phyloP scores from a whole-genome alignment of 306 rosid genomes.

The Alnus glutinosa region DNA sequence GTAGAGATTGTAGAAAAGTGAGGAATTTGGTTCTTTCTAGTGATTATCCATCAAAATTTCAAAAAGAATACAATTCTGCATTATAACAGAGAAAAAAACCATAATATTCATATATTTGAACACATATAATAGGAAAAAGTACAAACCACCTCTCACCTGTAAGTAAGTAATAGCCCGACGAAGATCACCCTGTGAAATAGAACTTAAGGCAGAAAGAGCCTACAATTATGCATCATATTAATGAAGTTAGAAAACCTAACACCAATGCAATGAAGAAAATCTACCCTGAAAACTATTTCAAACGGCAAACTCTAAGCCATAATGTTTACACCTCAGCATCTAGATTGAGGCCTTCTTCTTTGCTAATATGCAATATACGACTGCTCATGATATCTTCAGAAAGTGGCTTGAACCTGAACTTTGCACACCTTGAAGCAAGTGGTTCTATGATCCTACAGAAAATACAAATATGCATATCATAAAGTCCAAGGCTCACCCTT shows the following conservation, averaged over 20 bases:
- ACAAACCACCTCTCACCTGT: conserved; percentile 57
- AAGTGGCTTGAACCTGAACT: conserved; percentile 97
- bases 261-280: conserved; percentile 14
- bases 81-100: not conserved
- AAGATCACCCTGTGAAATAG: conserved; percentile 94
- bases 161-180: conserved; percentile 93
- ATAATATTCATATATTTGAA: conserved; percentile 1
- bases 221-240: conserved; percentile 24
- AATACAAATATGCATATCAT: conserved; percentile 13
- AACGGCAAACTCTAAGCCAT: conserved; percentile 1
- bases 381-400: conserved; percentile 81
- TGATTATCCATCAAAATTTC: not conserved
- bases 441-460: conserved; percentile 89
- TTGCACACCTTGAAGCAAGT: conserved; percentile 96
- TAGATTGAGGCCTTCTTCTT: conserved; percentile 82
- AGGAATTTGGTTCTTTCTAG: not conserved
- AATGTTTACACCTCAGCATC: conserved; percentile 65
- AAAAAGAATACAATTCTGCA: not conserved
- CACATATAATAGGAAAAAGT: not conserved
- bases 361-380: conserved; percentile 68
- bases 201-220: conserved; percentile 84
- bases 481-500: conserved; percentile 14
- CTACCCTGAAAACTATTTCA: conserved; percentile 7
- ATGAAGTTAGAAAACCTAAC: conserved; percentile 16
- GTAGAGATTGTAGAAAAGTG: not conserved